These are phyloP conservation scores for Neoarthrinium moseri DNA, from an alignment of 2,329 filamentous ascomycete genomes.

Conservation along the genomic window DNA sequence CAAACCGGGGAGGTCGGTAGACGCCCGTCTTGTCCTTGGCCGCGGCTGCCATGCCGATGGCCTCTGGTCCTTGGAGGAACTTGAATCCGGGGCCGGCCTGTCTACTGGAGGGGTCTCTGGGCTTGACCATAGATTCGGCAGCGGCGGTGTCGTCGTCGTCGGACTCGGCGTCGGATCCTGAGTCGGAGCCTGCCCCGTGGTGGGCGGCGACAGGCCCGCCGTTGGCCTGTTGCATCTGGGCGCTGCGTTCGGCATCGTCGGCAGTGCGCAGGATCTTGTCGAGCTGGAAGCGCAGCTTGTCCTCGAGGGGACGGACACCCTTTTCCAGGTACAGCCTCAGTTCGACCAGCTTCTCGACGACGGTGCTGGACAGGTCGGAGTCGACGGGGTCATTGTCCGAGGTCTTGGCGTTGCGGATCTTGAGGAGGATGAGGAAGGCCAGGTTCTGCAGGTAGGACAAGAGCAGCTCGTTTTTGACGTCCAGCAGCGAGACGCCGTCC, in stretches of 20 bases:
- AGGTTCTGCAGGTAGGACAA: slow-evolving; percentile 95
- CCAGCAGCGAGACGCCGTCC: slow-evolving; percentile 89
- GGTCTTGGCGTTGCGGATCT: slow-evolving; percentile 60
- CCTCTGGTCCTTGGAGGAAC: slow-evolving; percentile 33
- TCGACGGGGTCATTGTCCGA: slow-evolving; percentile 29
- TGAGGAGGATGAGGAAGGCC: slow-evolving; percentile 81
- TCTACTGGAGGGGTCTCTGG: slow-evolving; percentile 22
- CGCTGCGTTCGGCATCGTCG: slow-evolving; percentile 63
- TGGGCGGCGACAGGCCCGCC: too few species aligned
- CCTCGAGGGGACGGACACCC: slow-evolving; percentile 86
- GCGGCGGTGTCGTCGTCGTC: slow-evolving; percentile 30
- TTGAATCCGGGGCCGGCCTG: slow-evolving; percentile 35
- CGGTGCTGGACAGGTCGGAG: slow-evolving; percentile 57
- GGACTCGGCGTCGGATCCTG: slow-evolving; percentile 30
- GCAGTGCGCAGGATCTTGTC: slow-evolving; percentile 90
- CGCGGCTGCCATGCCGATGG: slow-evolving; percentile 28
- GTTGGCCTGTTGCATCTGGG: slow-evolving; percentile 32
- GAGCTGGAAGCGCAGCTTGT: slow-evolving; percentile 90
- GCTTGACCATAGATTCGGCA: slow-evolving; percentile 19
- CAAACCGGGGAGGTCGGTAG: slow-evolving; percentile 86
- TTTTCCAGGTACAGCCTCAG: slow-evolving; percentile 91
- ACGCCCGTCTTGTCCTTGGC: slow-evolving; percentile 61
- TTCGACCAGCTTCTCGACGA: slow-evolving; percentile 85
- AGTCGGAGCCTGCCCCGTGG: slow-evolving; percentile 37
- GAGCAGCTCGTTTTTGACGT: slow-evolving; percentile 95